Evolutionary conservation across 176 grass and related monocot genomes (phyloP).

Genomic region (Thinopyrum elongatum): DNA sequence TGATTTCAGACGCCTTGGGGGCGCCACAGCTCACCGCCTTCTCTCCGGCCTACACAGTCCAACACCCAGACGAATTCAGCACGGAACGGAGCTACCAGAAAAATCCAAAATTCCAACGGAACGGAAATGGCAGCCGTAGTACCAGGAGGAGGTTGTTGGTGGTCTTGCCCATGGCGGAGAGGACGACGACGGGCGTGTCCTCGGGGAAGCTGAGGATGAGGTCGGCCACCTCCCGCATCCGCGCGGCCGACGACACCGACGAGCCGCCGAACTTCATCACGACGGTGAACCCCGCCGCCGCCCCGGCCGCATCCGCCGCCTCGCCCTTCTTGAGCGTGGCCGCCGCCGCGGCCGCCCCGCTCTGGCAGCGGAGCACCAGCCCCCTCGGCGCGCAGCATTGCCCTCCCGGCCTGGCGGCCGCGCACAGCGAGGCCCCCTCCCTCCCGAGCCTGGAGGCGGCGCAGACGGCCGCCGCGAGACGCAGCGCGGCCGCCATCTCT

Average conservation of each 20-base stretch:
- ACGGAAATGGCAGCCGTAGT: slow-evolving; percentile 5
- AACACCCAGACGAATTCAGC: slow-evolving; percentile 8
- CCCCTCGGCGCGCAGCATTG: slow-evolving; percentile 20
- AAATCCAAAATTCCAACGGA: too few species aligned
- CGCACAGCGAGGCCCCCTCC: slow-evolving; percentile 4
- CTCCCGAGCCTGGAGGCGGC: slow-evolving; percentile 11
- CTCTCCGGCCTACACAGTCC: slow-evolving; percentile 65
- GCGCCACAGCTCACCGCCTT: slow-evolving; percentile 86
- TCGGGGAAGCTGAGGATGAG: slow-evolving; percentile 67
- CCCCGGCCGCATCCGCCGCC: background rate
- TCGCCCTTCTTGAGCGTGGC: background rate
- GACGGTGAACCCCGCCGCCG: slow-evolving; percentile 47
- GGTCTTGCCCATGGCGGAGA: slow-evolving; percentile 91
- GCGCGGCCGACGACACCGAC: slow-evolving; percentile 61
- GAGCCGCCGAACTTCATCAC: slow-evolving; percentile 97
- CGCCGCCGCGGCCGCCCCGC: slow-evolving; percentile 3
- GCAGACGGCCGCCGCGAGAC: slow-evolving; percentile 22
- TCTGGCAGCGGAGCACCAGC: slow-evolving; percentile 48
- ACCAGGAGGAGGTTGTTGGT: slow-evolving; percentile 89
- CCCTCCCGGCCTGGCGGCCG: background rate
- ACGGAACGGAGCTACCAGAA: background rate
- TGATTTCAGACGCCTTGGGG: slow-evolving; percentile 57
- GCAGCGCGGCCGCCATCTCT: slow-evolving; percentile 41
- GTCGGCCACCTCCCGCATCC: slow-evolving; percentile 86
- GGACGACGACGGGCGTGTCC: slow-evolving; percentile 75